Percentiles rank a stretch among this genome's conserved stretches.
These are phyloP conservation scores for Pseudocercospora eumusae DNA, from an alignment of 2,329 filamentous ascomycete species.

Conservation along the genomic window DNA sequence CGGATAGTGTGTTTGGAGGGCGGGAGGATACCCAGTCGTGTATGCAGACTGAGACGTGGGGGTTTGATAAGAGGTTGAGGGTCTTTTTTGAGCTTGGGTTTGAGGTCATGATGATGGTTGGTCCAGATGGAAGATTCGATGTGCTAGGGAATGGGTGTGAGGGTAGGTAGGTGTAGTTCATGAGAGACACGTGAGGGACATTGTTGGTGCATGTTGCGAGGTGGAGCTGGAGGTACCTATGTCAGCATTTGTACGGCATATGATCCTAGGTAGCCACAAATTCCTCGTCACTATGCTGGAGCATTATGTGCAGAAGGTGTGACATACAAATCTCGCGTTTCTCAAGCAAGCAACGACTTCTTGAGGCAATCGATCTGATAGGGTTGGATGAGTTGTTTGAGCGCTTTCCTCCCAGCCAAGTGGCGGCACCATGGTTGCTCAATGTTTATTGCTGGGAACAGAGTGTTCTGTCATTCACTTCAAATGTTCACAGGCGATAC, in stretches of 20 bases:
- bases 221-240: constrained; percentile 67
- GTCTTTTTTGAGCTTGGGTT: constrained; percentile 77
- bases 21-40: constrained; percentile 98
- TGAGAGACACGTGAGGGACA: constrained; percentile 87
- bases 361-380: constrained; percentile 69
- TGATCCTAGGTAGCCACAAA: background rate
- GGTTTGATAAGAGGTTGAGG: constrained; percentile 78
- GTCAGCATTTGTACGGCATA: background rate
- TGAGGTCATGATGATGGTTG: constrained; percentile 86
- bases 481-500: background rate
- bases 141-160: constrained; percentile 55
- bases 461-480: background rate
- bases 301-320: background rate
- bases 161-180: constrained; percentile 98
- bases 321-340: constrained; percentile 84
- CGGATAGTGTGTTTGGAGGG: constrained; percentile 63
- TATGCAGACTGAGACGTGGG: constrained; percentile 87
- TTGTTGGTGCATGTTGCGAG: constrained; percentile 86
- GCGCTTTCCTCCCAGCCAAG: constrained; percentile 55
- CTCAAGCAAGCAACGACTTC: constrained; percentile 90
- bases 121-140: constrained; percentile 47
- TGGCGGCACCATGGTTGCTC: constrained; percentile 33
- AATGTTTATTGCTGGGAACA: constrained; percentile 7
- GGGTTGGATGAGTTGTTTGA: constrained; percentile 69
- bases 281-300: background rate